Evolutionary conservation across 306 rosid species (phyloP), one percentile per base, ranked within the genome.

Genomic region (Fagus crenata): DNA sequence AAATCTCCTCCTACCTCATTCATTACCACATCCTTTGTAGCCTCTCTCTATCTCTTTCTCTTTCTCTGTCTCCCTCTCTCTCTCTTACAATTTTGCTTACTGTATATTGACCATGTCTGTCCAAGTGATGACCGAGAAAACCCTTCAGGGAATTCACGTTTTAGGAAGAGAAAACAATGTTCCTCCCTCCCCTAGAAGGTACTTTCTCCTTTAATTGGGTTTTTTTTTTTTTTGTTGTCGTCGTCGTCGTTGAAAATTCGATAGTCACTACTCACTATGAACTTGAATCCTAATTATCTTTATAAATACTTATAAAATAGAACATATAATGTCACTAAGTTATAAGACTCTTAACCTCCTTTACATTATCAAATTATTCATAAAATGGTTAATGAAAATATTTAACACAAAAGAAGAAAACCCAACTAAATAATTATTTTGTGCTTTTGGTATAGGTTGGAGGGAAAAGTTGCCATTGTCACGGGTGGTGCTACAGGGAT

Each of bases 401-500:
- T 37, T 36, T 22, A 22, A 22, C 28, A 22, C 28, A 22, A 5
- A 17, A 6, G 31, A 22, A 22, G 28, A 22, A 22, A 22, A 22
- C 28, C 28, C 28, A 22, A 22, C 28, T 22, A 22, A 22, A 22
- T 22, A 11, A 49, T 5, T 22, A 1, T 36, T 81, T 58, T 49
- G 32, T 60, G 18, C 36, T 65, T 13, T 69, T 46, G 3, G 28
- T 33, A 51, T 60, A 93, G 98, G 77, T 82, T 94, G 86, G 98
- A 94, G 75, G 98, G 96, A 2, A 94, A 94, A 72, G 79, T 94
- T 14, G 97, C 96, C 0, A 88, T 94, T 31, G 87, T 94, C 3
- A 94, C 98, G 0, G 98, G 98, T 2, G 96, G 97, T 0, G 96
- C 97, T 0, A 87, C 85, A 81, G 97, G 98, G 3, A 92, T 92